phyloP scores from a whole-genome alignment of 164 flowering plant species.

The Brasenia schreberi region DNA sequence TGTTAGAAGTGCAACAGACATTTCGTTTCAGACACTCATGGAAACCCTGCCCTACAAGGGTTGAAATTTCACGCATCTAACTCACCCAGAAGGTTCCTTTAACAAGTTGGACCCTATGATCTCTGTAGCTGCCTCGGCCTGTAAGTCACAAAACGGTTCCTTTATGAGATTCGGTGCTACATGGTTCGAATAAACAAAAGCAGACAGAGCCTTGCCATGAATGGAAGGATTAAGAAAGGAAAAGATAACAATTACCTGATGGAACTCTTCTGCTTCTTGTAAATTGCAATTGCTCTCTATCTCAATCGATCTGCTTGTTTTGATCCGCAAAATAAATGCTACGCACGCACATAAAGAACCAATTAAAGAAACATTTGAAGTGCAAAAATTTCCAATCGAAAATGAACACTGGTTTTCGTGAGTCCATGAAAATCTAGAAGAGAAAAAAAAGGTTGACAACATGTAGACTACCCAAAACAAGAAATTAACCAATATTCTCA shows the following conservation, averaged over 20 bases:
- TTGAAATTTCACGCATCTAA: neutral
- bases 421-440: neutral
- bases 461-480: neutral
- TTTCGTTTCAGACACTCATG: neutral
- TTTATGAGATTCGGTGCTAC: neutral
- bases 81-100: neutral
- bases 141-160: neutral
- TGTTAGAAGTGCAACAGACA: neutral
- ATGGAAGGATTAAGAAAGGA: too few relatives aligned
- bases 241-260: constrained; percentile 20
- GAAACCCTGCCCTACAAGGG: neutral
- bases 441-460: neutral
- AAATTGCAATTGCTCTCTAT: constrained; percentile 57
- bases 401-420: too few relatives aligned
- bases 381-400: neutral
- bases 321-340: constrained; percentile 83
- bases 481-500: neutral
- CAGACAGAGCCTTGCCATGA: neutral
- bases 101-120: neutral
- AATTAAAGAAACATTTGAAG: neutral
- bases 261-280: constrained; percentile 32
- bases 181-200: too few relatives aligned
- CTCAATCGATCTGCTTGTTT: constrained; percentile 39
- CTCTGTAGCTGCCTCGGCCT: neutral
- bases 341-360: constrained; percentile 3